These are phyloP conservation scores for Holtermanniella nyarrowii DNA, from an alignment of 768 basidiomycete species.

Conservation along the genomic window DNA sequence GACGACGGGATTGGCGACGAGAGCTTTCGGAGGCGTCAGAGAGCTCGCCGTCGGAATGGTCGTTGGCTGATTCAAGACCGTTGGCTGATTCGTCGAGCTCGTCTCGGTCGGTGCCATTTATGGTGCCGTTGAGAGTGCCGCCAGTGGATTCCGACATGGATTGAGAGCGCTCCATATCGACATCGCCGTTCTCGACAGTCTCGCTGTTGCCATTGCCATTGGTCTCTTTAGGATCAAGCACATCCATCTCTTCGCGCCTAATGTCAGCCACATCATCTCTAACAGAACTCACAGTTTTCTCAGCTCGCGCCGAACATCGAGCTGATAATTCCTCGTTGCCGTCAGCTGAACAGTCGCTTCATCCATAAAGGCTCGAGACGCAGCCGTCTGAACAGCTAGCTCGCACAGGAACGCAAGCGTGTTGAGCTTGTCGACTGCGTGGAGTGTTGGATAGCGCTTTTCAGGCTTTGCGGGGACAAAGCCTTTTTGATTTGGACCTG, in stretches of 20 bases:
- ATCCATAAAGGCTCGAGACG: conserved; percentile 80
- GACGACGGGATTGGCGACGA: conserved; percentile 34
- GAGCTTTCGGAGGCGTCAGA: conserved; percentile 41
- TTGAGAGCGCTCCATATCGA: conserved; percentile 17
- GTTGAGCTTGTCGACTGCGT: conserved; percentile 67
- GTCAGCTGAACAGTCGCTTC: conserved; percentile 80
- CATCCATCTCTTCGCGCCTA: conserved; percentile 37
- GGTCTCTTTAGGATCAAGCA: conserved; percentile 26
- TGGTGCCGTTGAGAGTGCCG: conserved; percentile 8
- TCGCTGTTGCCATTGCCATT: conserved; percentile 9
- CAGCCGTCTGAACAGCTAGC: conserved; percentile 78
- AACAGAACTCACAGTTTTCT: conserved; percentile 66
- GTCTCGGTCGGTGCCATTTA: conserved; percentile 13
- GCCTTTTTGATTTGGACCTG: conserved; percentile 8
- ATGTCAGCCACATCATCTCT: background rate
- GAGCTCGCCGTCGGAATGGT: conserved; percentile 4
- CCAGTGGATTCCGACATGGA: conserved; percentile 9
- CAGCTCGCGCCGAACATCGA: conserved; percentile 81
- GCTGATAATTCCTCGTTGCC: conserved; percentile 85
- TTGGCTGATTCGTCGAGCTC: conserved; percentile 16
- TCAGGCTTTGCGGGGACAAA: conserved; percentile 42
- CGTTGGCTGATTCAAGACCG: conserved; percentile 15
- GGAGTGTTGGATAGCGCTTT: conserved; percentile 63
- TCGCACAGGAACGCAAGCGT: conserved; percentile 84
- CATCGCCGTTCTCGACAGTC: conserved; percentile 23